Evolutionary conservation across 345 rosid genomes (phyloP), one percentile per base, ranked within the genome.

Genomic region (Rhodomyrtus tomentosa): DNA sequence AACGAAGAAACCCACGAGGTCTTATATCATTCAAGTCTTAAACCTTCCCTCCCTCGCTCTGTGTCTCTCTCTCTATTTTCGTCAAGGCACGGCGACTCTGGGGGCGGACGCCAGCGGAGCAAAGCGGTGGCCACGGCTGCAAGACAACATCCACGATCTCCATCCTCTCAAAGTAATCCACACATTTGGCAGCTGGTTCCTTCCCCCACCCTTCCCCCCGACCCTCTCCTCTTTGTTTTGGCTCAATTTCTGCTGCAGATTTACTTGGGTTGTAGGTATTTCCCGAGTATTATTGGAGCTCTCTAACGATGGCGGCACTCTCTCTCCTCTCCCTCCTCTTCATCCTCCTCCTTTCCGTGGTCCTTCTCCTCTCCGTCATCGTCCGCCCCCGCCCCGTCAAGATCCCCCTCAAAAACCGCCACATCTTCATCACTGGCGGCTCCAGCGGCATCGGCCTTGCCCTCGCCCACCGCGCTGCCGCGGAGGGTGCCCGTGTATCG

Each of bases 401-500:
- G 53, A 89, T 96, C 92, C 92, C 95, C 3, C 91, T 95, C 82
- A 93, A 93, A 84, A 87, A 88, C 83, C 96, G 98, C 81, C 98
- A 95, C 87, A 94, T 95, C 24, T 93, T 95, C 93, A 88, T 95
- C 89, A 96, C 98, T 36, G 99, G 99, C 50, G 96, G 98, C 83
- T 96, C 99, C 55, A 95, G 95, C 84, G 99, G 98, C 54, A 96
- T 96, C 55, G 98, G 98, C 22, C 90, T 94, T 24, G 94, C 99
- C 21, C 85, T 96, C 9, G 99, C 98, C 15, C 93, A 89, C n/a
- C 93, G 62, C 27, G 95, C 95, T 25, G 96, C n/a, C 96, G 38
- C 82, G 4, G 93, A 93, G 2, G 98, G 98, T 0, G 96, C 98
- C 49, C 92, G 92, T 15, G 93, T 95, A 62, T 96, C 98, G 27